Percentiles rank a stretch among this genome's conserved stretches.
Conservation (phyloP, 441 rosid species). For the Populus hybrid region DNA sequence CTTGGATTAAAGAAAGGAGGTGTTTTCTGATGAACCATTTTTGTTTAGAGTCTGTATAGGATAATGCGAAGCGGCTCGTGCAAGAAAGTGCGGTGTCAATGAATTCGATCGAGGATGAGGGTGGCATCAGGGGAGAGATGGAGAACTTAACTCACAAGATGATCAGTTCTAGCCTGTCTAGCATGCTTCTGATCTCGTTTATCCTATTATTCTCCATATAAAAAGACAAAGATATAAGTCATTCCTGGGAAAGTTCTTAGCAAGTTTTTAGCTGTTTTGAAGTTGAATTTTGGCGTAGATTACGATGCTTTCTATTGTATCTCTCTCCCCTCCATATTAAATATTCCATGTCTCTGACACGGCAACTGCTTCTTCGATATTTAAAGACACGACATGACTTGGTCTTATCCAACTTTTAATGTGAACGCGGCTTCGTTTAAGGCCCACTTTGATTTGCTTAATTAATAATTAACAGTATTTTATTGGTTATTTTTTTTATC, state of each 20-base stretch:
- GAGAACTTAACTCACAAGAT: background rate
- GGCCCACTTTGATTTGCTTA: no score
- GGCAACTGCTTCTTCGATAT: background rate
- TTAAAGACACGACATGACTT: background rate
- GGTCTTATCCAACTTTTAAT: background rate
- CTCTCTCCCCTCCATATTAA: background rate
- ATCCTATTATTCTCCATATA: background rate
- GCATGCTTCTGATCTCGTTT: background rate
- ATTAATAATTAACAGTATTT: no score
- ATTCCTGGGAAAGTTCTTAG: background rate
- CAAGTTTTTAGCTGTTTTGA: background rate
- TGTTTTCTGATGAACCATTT: conserved; percentile 51
- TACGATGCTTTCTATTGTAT: background rate
- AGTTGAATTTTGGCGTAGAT: background rate
- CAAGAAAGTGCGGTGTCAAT: conserved; percentile 51
- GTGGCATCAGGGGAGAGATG: conserved; percentile 29
- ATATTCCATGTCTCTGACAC: background rate
- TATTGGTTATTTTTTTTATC: no score
- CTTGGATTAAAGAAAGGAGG: conserved; percentile 43
- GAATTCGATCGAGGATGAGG: conserved; percentile 35
- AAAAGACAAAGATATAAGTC: background rate
- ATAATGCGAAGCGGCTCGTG: conserved; percentile 30
- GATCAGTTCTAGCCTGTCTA: background rate
- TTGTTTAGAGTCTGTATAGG: conserved; percentile 55
- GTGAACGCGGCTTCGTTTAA: no score